Conservation (phyloP, 176 grass and related monocot genomes). For the Elymus sibiricus region DNA sequence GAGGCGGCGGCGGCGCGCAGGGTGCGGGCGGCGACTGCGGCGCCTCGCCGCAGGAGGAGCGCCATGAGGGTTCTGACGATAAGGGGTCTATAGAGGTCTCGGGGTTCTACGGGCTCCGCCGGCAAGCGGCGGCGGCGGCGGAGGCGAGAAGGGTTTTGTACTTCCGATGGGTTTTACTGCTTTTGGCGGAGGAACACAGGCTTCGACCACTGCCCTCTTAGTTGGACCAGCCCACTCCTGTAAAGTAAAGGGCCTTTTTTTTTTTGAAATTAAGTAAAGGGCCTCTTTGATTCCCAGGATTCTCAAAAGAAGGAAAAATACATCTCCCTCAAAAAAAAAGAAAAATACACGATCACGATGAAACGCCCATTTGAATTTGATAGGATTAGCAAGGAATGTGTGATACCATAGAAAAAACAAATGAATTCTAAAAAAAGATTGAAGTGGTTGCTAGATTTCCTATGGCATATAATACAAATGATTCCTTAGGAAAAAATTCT, state of each 20-base stretch:
- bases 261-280: no score
- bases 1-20: slow-evolving; percentile 26
- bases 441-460: no score
- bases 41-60: slow-evolving; percentile 39
- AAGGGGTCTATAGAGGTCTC: slow-evolving; percentile 6
- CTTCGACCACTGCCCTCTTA: background rate
- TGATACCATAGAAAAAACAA: no score
- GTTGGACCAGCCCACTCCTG: background rate
- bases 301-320: no score
- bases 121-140: slow-evolving; percentile 30
- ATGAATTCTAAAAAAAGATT: no score
- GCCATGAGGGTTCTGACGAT: slow-evolving; percentile 17
- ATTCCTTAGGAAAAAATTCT: no score
- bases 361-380: no score
- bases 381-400: no score
- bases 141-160: slow-evolving; percentile 14
- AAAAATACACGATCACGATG: no score
- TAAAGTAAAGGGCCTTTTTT: background rate
- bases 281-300: background rate
- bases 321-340: no score
- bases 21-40: slow-evolving; percentile 30
- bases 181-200: background rate
- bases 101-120: slow-evolving; percentile 18
- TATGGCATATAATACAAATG: no score
- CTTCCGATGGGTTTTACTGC: slow-evolving; percentile 14